Conservation (phyloP, 305 asterid species). For the Fraxinus floribunda region DNA sequence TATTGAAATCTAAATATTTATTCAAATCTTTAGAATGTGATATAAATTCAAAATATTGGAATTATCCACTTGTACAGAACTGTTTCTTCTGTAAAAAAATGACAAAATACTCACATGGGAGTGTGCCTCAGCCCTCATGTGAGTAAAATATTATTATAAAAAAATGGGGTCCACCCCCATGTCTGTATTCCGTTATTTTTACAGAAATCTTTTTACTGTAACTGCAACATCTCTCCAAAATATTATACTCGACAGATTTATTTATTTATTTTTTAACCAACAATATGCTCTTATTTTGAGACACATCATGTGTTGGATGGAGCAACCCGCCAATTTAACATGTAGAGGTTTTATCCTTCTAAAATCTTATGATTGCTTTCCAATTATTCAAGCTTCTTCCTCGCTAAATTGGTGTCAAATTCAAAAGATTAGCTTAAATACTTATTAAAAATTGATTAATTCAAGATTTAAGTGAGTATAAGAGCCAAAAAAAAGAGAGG, state of each 20-base stretch:
- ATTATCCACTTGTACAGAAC: too few relatives aligned
- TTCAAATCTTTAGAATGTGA: background rate
- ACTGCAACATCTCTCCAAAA: too few relatives aligned
- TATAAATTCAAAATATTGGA: background rate
- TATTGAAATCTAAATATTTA: background rate
- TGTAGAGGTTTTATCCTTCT: background rate
- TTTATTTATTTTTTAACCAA: background rate
- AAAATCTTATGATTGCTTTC: constrained; percentile 2
- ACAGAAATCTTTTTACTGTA: too few relatives aligned
- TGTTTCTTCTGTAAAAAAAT: too few relatives aligned
- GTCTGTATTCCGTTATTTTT: too few relatives aligned
- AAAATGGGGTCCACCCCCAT: too few relatives aligned
- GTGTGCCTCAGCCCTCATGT: too few relatives aligned
- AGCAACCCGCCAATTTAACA: background rate
- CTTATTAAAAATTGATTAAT: too few relatives aligned
- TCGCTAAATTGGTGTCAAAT: constrained; percentile 2
- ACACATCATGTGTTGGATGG: constrained; percentile 24
- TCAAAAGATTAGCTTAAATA: background rate
- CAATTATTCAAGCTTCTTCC: constrained; percentile 7
- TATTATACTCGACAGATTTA: background rate
- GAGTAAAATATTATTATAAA: too few relatives aligned
- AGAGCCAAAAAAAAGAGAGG: background rate
- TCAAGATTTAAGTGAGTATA: too few relatives aligned
- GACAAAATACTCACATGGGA: too few relatives aligned
- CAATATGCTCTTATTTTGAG: background rate